Conservation (phyloP, 768 basidiomycete species). For the Phaeotremella fagi region DNA sequence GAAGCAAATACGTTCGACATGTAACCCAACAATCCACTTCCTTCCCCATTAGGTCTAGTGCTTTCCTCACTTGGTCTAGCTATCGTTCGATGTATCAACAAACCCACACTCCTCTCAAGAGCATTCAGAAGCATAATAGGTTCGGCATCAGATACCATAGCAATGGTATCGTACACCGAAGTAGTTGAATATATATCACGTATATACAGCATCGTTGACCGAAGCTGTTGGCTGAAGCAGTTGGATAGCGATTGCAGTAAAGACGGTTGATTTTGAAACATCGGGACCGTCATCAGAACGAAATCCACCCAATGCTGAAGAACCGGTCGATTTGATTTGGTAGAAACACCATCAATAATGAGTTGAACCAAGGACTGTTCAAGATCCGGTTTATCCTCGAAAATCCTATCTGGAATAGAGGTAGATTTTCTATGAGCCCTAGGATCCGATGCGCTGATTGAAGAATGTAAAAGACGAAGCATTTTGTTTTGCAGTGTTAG, state of each 20-base stretch:
- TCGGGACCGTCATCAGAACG: slow-evolving; percentile 80
- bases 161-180: slow-evolving; percentile 33
- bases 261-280: slow-evolving; percentile 66
- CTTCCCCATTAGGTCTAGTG: slow-evolving; percentile 34
- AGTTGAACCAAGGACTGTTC: slow-evolving; percentile 63
- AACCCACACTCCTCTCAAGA: slow-evolving; percentile 71
- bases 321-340: slow-evolving; percentile 66
- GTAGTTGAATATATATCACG: slow-evolving; percentile 47
- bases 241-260: slow-evolving; percentile 71
- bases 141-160: slow-evolving; percentile 26
- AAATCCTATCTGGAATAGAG: slow-evolving; percentile 8
- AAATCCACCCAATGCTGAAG: slow-evolving; percentile 97
- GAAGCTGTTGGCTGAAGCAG: slow-evolving; percentile 69
- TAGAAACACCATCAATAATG: slow-evolving; percentile 72
- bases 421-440: slow-evolving; percentile 20
- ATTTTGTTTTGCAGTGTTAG: slow-evolving; percentile 90
- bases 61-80: slow-evolving; percentile 49
- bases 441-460: slow-evolving; percentile 53
- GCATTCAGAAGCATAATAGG: slow-evolving; percentile 77
- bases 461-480: slow-evolving; percentile 80
- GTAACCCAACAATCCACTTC: slow-evolving; percentile 71
- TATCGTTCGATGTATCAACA: slow-evolving; percentile 42
- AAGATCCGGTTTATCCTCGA: slow-evolving; percentile 5
- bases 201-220: slow-evolving; percentile 50
- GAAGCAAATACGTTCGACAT: slow-evolving; percentile 86